Base-by-base conservation (phyloP, 805 yeast species). In the Cyberlindnera petersonii region DNA sequence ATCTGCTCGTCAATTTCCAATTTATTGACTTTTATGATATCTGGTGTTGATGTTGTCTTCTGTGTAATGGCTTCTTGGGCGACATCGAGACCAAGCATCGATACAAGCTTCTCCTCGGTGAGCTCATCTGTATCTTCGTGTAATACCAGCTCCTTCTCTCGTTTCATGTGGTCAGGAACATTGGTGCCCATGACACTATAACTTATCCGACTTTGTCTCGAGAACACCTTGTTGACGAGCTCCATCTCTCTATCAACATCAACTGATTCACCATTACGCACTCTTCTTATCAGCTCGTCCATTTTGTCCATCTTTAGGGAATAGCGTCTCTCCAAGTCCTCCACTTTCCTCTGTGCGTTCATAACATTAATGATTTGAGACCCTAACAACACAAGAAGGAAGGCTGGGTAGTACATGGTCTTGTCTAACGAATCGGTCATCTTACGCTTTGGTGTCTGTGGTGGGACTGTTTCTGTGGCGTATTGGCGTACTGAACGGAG, bases 331-430 rank as follows among this genome's bases (percentile, higher is more conserved):
- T 65, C 68, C 48, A 72, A 46, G 17, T 66, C 71, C 6, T 65
- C 65, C 21, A 58, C 54, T 11, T 60, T 60, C 26, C 68, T 63
- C 37, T 71, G 65, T 22, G 63, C 57, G 26, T 66, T 64, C 37
- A 69, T 68, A 16, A 74, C 65, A 50, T 70, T 67, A 44, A 71
- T 65, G 8, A 75, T 59, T 48, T 72, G 66, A 1, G 77, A 68
- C 1, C 75, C 69, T 29, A 72, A 67, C 10, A 71, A 48, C 6
- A 75, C 61, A 3, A 72, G 56, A 18, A 71, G 63, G 9, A 70
- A 34, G 6, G 66, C 54, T 13, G 75, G 66, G 29, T 69, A 64
- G 11, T 63, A 40, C 49, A 64, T 52, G 2, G 66, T 46, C 31
- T 47, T 58, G 42, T 65, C 70, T 40, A 60, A 58, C 10, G 54